Evolutionary conservation across 2,329 filamentous ascomycete genomes (phyloP).

Genomic region (Aspergillus candidus): DNA sequence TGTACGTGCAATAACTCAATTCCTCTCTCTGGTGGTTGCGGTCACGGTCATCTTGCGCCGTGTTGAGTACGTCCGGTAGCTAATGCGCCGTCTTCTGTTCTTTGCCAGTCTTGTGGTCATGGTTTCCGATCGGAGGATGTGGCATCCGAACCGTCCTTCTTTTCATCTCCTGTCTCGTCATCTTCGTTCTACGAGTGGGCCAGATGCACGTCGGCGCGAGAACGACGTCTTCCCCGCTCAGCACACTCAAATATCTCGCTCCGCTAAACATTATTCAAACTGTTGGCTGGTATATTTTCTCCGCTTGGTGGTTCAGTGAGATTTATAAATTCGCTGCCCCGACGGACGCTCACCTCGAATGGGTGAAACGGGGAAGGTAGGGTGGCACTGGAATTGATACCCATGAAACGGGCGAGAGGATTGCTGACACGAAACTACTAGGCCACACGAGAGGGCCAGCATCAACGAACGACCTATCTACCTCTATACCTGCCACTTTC

Average conservation of each 20-base stretch:
- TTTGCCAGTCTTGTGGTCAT: conserved; percentile 67
- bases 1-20: conserved; percentile 47
- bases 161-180: conserved; percentile 66
- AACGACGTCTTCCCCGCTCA: conserved; percentile 62
- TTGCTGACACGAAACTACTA: conserved; percentile 17
- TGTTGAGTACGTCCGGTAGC: not conserved
- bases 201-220: conserved; percentile 70
- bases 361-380: conserved; percentile 64
- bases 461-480: conserved; percentile 86
- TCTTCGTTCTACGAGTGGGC: conserved; percentile 80
- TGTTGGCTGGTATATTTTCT: conserved; percentile 67
- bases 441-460: conserved; percentile 59
- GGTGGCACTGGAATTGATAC: not conserved
- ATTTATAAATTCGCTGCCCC: conserved; percentile 70
- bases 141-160: conserved; percentile 70
- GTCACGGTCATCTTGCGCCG: not conserved
- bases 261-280: conserved; percentile 62
- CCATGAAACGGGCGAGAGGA: not conserved
- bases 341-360: conserved; percentile 57
- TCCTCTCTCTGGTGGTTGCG: not conserved
- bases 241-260: conserved; percentile 56
- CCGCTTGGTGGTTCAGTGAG: conserved; percentile 72
- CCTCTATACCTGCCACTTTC: conserved; percentile 62
- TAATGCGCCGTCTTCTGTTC: conserved; percentile 3
- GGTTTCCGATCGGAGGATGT: conserved; percentile 73